phyloP scores from a whole-genome alignment of 2,329 filamentous ascomycete species.

The Penicillium vulpinum region DNA sequence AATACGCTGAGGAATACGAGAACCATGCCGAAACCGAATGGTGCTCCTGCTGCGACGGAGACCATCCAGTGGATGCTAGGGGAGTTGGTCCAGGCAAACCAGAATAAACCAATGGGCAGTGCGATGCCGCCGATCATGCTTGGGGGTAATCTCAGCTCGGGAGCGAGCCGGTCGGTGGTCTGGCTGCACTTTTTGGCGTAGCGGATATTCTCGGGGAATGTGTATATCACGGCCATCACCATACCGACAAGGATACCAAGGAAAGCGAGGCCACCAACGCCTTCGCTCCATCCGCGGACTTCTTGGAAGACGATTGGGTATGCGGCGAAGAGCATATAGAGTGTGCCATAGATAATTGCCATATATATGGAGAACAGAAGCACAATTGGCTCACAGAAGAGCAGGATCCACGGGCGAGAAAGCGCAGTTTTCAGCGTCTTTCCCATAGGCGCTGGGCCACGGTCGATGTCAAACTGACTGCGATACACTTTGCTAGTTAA shows the following conservation, averaged over 20 bases:
- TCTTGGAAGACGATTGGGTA: constrained; percentile 34
- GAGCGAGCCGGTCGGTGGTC: constrained; percentile 42
- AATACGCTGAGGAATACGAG: constrained; percentile 27
- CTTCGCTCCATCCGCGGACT: constrained; percentile 31
- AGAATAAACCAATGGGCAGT: constrained; percentile 32
- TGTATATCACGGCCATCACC: constrained; percentile 25
- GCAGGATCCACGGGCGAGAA: constrained; percentile 31
- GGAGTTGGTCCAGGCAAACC: constrained; percentile 37
- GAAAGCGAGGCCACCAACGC: constrained; percentile 30
- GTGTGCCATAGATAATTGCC: constrained; percentile 32
- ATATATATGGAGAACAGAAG: constrained; percentile 32
- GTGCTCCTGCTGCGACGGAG: constrained; percentile 26
- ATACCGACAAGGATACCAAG: constrained; percentile 35
- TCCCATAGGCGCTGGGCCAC: constrained; percentile 21
- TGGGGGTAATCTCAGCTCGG: constrained; percentile 56
- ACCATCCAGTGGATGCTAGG: constrained; percentile 25
- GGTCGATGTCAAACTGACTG: constrained; percentile 29
- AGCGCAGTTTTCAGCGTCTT: constrained; percentile 27
- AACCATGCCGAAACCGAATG: constrained; percentile 30
- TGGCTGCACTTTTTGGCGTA: constrained; percentile 28
- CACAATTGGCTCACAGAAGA: constrained; percentile 33
- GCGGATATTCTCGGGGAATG: constrained; percentile 34
- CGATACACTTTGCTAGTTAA: constrained; percentile 29
- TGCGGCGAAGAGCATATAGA: constrained; percentile 35
- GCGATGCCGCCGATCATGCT: constrained; percentile 45